Percentiles rank a stretch among this genome's conserved stretches.
phyloP scores from a whole-genome alignment of 2,329 filamentous ascomycete genomes.

The Endoconidiophora laricicola region DNA sequence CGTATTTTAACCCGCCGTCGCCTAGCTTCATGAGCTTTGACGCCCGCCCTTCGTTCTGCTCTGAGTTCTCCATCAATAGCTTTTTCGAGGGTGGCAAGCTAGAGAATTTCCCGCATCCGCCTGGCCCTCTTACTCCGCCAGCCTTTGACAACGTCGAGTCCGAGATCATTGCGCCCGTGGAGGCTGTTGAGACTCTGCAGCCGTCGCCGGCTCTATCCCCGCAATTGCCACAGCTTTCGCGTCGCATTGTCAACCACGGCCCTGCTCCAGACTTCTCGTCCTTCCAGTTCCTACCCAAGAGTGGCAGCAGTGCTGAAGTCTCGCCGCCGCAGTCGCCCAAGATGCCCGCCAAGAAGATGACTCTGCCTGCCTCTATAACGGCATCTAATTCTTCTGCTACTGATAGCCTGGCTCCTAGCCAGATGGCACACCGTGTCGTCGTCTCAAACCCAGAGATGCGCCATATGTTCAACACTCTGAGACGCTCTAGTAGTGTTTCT shows the following conservation, averaged over 20 bases:
- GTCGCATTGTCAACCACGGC: slow-evolving; percentile 5
- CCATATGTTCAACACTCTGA: background rate
- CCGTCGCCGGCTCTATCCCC: slow-evolving; percentile 1
- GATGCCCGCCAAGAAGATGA: slow-evolving; percentile 5
- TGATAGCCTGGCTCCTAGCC: background rate
- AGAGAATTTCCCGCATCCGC: slow-evolving; percentile 11
- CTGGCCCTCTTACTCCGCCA: slow-evolving; percentile 4
- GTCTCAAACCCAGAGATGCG: slow-evolving; percentile 7
- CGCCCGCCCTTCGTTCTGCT: slow-evolving; percentile 11
- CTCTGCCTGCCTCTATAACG: background rate
- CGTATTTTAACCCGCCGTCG: slow-evolving; percentile 1
- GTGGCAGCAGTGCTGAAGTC: background rate
- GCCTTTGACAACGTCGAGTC: background rate
- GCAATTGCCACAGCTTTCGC: background rate
- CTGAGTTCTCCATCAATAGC: slow-evolving; percentile 11
- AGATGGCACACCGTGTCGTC: background rate
- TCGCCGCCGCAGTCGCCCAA: slow-evolving; percentile 7
- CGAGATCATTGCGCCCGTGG: background rate
- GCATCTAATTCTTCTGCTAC: too few species aligned
- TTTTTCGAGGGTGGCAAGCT: slow-evolving; percentile 12
- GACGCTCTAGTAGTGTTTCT: slow-evolving; percentile 10
- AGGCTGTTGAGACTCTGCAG: slow-evolving; percentile 1
- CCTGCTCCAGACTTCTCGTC: slow-evolving; percentile 11
- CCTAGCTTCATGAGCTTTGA: slow-evolving; percentile 6
- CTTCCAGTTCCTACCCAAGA: slow-evolving; percentile 8